Base-by-base conservation (phyloP, 140 eudicot genomes). In the Cichorium intybus region DNA sequence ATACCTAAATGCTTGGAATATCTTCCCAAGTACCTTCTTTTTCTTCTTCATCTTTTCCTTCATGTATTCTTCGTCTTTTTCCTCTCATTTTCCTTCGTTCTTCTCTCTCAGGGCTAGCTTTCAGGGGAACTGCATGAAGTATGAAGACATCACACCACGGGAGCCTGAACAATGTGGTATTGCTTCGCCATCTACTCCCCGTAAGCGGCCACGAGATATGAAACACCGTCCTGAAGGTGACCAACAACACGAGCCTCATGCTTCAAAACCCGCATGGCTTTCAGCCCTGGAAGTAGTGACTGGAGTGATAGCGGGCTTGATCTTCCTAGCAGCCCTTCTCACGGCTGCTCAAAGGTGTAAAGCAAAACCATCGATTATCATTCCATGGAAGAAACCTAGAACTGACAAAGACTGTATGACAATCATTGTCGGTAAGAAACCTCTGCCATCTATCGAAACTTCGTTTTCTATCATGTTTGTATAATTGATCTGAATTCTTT, bases 41-140 rank as follows among this genome's bases (percentile, higher is more conserved):
- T 43, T 72, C 64, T 50, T 39, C 70, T 55, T 64, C 34, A 48
- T 43, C 55, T 61, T 54, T 14, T 68, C 37, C 59, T 47, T 1
- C 52, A 16, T 46, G 28, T n/a, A 1, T 17, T n/a, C 12, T 20
- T n/a, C 2, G 10, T 16, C 49, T 64, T 69, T 37, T 53, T 33
- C 22, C 34, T 46, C 45, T 66, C 27, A 28, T 34, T 52, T 28
- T 31, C 47, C 57, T 66, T 62, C 9, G 59, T 22, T 52, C 16
- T 60, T 64, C 11, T 8, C 7, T 51, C 56, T 31, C 86, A 93
- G 99, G 63, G 34, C 73, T 10, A 93, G 95, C 78, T 93, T 93
- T 80, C 89, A 74, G 55, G 99, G 97, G 34, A 93, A 93, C 58
- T 93, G 99, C 89, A 82, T 86, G 73, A 75, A 68, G 67, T 80